phyloP scores from a whole-genome alignment of 495 filamentous ascomycete species.

The Monascus purpureus region DNA sequence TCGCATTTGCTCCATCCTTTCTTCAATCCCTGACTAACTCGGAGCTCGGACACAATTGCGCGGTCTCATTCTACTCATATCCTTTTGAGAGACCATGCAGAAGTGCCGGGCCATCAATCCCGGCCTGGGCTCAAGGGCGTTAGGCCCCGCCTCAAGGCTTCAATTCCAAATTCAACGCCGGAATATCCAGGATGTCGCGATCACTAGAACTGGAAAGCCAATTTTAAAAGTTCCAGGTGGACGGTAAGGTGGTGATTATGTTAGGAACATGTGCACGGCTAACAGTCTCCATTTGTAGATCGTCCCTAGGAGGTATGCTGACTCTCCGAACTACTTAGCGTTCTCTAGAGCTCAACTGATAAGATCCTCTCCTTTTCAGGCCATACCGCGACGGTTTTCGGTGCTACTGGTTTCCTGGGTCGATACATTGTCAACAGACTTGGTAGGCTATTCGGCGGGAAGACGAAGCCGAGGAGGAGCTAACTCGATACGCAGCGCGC shows the following conservation, averaged over 20 bases:
- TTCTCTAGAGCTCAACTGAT: conserved; percentile 12
- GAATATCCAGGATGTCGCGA: conserved; percentile 61
- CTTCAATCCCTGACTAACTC: too few relatives aligned
- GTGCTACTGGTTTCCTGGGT: conserved; percentile 89
- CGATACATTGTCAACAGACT: conserved; percentile 95
- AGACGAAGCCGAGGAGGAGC: conserved; percentile 5
- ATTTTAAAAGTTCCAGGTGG: conserved; percentile 71
- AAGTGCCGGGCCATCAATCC: conserved; percentile 34
- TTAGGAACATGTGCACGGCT: conserved; percentile 6
- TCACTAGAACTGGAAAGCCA: conserved; percentile 78
- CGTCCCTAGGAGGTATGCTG: conserved; percentile 65
- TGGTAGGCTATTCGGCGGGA: conserved; percentile 40
- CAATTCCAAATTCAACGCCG: conserved; percentile 36
- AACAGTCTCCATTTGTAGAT: conserved; percentile 36
- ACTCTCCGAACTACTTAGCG: conserved; percentile 8
- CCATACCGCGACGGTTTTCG: conserved; percentile 94
- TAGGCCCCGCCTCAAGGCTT: conserved; percentile 26
- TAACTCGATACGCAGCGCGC: conserved; percentile 46
- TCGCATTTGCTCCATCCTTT: background rate
- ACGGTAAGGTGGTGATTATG: conserved; percentile 43
- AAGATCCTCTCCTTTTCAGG: conserved; percentile 35
- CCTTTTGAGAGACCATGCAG: conserved; percentile 31
- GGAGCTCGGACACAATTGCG: conserved; percentile 12
- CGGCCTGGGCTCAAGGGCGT: conserved; percentile 28
- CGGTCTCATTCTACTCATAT: conserved; percentile 16